phyloP scores from a whole-genome alignment of 2,329 filamentous ascomycete species.

The Fusarium decemcellulare region DNA sequence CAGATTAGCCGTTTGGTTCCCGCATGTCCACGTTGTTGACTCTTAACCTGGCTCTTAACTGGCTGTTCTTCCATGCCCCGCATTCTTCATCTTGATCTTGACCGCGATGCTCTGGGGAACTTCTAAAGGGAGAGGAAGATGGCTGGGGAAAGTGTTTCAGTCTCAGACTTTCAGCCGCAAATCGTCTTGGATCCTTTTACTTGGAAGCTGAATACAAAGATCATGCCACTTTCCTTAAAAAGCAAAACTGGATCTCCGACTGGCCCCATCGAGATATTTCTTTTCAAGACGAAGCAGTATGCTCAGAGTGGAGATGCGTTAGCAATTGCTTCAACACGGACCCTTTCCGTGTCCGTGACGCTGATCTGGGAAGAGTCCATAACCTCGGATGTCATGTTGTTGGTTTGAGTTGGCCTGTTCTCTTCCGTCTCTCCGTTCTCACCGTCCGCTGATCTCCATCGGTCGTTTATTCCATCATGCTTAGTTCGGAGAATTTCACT shows the following conservation, averaged over 20 bases:
- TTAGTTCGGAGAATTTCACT: not conserved
- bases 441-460: conserved; percentile 23
- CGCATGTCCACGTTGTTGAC: conserved; percentile 22
- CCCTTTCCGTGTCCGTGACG: conserved; percentile 16
- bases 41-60: not conserved
- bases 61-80: not conserved
- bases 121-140: not conserved
- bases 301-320: conserved; percentile 15
- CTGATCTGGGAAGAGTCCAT: conserved; percentile 15
- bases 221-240: conserved; percentile 15
- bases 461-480: conserved; percentile 10
- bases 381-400: conserved; percentile 7
- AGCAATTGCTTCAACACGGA: conserved; percentile 26
- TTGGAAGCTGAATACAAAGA: conserved; percentile 6
- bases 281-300: too few species aligned
- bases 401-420: conserved; percentile 16
- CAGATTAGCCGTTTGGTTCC: conserved; percentile 16
- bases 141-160: conserved; percentile 4
- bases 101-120: not conserved
- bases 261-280: not conserved
- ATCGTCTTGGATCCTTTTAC: conserved; percentile 18
- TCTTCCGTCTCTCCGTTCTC: conserved; percentile 1
- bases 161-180: not conserved
- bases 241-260: conserved; percentile 18
- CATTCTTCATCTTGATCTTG: not conserved